phyloP scores from a whole-genome alignment of 768 basidiomycete genomes.

The Termitomyces sp. region DNA sequence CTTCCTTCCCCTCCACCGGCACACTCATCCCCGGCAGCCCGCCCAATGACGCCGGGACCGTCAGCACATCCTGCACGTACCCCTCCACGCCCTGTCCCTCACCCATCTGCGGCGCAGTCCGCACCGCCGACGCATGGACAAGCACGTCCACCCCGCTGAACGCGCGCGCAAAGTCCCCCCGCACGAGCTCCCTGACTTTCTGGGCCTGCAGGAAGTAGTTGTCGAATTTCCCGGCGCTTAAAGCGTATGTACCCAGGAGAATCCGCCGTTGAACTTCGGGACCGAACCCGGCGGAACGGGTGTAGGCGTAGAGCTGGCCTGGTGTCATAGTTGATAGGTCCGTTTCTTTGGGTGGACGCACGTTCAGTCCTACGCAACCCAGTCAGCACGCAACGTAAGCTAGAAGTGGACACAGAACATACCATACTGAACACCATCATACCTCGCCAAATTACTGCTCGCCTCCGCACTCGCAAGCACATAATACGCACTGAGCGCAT shows the following conservation, averaged over 20 bases:
- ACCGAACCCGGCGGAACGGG: conserved; percentile 74
- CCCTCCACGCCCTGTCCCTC: conserved; percentile 35
- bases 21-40: conserved; percentile 83
- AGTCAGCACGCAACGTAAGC: neutral
- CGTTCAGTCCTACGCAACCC: conserved; percentile 43
- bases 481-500: conserved; percentile 91
- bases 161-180: conserved; percentile 67
- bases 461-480: conserved; percentile 95
- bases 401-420: neutral
- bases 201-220: conserved; percentile 96
- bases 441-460: conserved; percentile 86
- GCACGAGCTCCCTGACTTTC: conserved; percentile 67
- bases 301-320: conserved; percentile 57
- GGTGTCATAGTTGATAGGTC: conserved; percentile 38
- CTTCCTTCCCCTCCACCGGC: conserved; percentile 37
- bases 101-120: conserved; percentile 68
- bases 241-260: conserved; percentile 84
- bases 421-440: conserved; percentile 88
- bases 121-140: conserved; percentile 83
- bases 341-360: conserved; percentile 35
- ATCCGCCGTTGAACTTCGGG: conserved; percentile 83
- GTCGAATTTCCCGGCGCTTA: conserved; percentile 94
- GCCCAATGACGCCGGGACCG: conserved; percentile 88
- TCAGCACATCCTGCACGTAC: conserved; percentile 90
- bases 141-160: conserved; percentile 80